Percentiles rank a stretch among this genome's conserved stretches.
phyloP scores from a whole-genome alignment of 257 asterid species.

The Catharanthus roseus region DNA sequence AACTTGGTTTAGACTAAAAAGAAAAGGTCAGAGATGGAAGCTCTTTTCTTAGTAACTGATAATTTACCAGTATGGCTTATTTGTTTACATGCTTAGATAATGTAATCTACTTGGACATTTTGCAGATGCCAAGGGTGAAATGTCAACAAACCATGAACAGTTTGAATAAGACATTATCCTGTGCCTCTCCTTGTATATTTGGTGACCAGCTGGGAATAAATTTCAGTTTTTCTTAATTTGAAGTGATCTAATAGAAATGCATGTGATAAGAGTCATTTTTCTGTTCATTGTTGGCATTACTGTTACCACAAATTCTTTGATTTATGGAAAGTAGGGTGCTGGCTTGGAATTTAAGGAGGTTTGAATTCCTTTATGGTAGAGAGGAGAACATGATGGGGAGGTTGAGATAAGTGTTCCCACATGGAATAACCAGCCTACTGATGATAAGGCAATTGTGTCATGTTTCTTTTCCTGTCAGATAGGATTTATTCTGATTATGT shows the following conservation, averaged over 20 bases:
- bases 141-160: slow-evolving; percentile 1
- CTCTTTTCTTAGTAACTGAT: background rate
- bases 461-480: slow-evolving; percentile 12
- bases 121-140: background rate
- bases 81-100: background rate
- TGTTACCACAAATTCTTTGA: slow-evolving; percentile 31
- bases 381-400: slow-evolving; percentile 28
- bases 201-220: slow-evolving; percentile 1
- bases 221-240: background rate
- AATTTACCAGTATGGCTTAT: background rate
- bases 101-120: slow-evolving; percentile 14
- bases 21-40: background rate
- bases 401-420: slow-evolving; percentile 45
- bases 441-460: slow-evolving; percentile 29
- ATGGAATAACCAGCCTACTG: slow-evolving; percentile 19
- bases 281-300: background rate
- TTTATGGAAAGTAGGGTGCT: slow-evolving; percentile 39
- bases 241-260: background rate
- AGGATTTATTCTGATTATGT: slow-evolving; percentile 43
- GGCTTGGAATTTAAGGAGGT: slow-evolving; percentile 49
- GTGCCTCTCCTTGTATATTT: slow-evolving; percentile 5
- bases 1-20: background rate
- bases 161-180: background rate
- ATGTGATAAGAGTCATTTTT: background rate
- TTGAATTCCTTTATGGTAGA: slow-evolving; percentile 28